phyloP scores from a whole-genome alignment of 2,329 filamentous ascomycete genomes.

The Alternaria brassicae region DNA sequence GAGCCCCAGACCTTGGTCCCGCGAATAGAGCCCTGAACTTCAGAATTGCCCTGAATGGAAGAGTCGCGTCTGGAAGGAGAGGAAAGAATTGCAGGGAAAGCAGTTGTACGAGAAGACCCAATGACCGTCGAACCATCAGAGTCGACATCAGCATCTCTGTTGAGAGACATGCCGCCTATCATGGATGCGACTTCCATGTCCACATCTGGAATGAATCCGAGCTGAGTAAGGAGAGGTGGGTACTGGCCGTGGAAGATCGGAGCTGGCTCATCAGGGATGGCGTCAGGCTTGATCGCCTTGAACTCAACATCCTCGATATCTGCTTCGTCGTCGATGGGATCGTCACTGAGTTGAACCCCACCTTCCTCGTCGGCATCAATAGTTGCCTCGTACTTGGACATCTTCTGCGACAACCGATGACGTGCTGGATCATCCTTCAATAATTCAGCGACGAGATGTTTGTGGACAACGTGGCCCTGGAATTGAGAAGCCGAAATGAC shows the following conservation, averaged over 20 bases:
- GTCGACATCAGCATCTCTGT: neutral
- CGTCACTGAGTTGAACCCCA: slow-evolving; percentile 27
- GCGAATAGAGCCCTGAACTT: slow-evolving; percentile 4
- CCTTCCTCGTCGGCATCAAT: slow-evolving; percentile 40
- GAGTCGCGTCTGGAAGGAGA: neutral
- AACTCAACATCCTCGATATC: slow-evolving; percentile 27
- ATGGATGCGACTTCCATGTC: slow-evolving; percentile 15
- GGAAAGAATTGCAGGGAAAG: neutral
- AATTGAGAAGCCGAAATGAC: slow-evolving; percentile 55
- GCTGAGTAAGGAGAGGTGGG: slow-evolving; percentile 31
- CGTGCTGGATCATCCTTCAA: slow-evolving; percentile 26
- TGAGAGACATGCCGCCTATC: slow-evolving; percentile 28
- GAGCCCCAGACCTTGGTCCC: slow-evolving; percentile 33
- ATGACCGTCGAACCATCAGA: slow-evolving; percentile 19
- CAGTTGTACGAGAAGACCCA: slow-evolving; percentile 1
- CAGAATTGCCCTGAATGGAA: neutral
- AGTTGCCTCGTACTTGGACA: slow-evolving; percentile 35
- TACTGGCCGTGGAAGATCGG: slow-evolving; percentile 16
- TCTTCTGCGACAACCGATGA: slow-evolving; percentile 41
- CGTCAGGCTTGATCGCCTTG: slow-evolving; percentile 36
- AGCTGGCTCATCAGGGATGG: slow-evolving; percentile 1
- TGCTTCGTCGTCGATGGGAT: slow-evolving; percentile 27
- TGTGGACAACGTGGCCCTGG: slow-evolving; percentile 59
- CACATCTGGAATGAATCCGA: neutral
- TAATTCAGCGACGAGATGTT: slow-evolving; percentile 53